Percentiles rank a stretch among this genome's conserved stretches.
Evolutionary conservation across 352 stramenopile genomes (phyloP).

Genomic region (Aphanomyces cochlioides): DNA sequence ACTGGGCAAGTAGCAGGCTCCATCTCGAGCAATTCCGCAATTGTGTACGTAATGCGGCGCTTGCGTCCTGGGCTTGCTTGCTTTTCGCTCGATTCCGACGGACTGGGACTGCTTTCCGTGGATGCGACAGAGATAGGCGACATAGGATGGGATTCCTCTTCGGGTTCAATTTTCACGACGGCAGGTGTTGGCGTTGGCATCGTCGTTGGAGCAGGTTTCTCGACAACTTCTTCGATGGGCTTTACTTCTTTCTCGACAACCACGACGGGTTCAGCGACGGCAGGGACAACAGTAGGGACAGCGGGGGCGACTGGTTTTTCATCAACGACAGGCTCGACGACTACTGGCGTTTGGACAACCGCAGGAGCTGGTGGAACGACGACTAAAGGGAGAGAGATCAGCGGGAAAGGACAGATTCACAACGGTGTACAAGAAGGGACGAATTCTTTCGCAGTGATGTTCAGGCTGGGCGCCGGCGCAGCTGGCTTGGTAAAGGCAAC

Average conservation of each 20-base stretch:
- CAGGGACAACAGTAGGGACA: not conserved
- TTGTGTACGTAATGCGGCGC: conserved; percentile 66
- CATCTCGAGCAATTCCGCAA: conserved; percentile 68
- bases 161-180: conserved; percentile 29
- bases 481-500: not conserved
- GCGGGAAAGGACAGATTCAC: conserved; percentile 1
- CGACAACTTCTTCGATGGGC: conserved; percentile 11
- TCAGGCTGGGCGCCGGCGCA: conserved; percentile 42
- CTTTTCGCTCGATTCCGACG: not conserved
- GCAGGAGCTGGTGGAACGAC: not conserved
- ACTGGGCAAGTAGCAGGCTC: conserved; percentile 48
- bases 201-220: not conserved
- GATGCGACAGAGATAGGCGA: conserved; percentile 9
- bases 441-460: conserved; percentile 56
- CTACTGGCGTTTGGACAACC: not conserved
- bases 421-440: conserved; percentile 46
- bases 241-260: conserved; percentile 26
- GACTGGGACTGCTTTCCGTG: not conserved
- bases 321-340: conserved; percentile 1
- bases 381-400: conserved; percentile 36
- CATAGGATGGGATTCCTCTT: conserved; percentile 43
- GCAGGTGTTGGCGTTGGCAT: not conserved
- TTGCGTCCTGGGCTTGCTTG: not conserved
- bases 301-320: conserved; percentile 26
- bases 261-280: conserved; percentile 10